Evolutionary conservation across 345 rosid species (phyloP).

Genomic region (Aegle marmelos): DNA sequence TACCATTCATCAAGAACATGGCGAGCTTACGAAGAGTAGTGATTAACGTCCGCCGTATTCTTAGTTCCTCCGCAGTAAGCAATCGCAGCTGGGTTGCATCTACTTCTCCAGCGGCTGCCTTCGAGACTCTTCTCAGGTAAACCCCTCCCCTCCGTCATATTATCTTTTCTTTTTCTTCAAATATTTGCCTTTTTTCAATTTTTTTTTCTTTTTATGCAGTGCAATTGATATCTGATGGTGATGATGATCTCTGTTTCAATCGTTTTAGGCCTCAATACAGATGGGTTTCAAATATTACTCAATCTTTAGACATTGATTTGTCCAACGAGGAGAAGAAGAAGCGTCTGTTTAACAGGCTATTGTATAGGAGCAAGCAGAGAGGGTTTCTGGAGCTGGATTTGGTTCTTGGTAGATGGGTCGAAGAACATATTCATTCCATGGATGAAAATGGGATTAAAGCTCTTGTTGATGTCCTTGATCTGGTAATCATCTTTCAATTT

Average conservation of each 20-base stretch:
- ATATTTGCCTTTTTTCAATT: background rate
- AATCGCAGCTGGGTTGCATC: slow-evolving; percentile 16
- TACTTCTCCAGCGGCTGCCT: slow-evolving; percentile 4
- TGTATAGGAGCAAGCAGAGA: slow-evolving; percentile 95
- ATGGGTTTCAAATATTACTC: slow-evolving; percentile 30
- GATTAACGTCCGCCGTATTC: slow-evolving; percentile 36
- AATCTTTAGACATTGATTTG: slow-evolving; percentile 49
- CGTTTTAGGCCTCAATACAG: slow-evolving; percentile 40
- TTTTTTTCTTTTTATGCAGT: background rate
- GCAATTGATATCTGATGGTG: no score
- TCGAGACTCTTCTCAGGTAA: slow-evolving; percentile 22
- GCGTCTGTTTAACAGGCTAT: slow-evolving; percentile 69
- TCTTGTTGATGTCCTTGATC: slow-evolving; percentile 74
- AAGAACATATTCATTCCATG: slow-evolving; percentile 69
- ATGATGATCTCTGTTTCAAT: background rate
- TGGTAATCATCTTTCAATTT: slow-evolving; percentile 39
- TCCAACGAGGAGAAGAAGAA: slow-evolving; percentile 73
- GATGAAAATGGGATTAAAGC: slow-evolving; percentile 66
- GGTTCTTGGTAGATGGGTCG: slow-evolving; percentile 93
- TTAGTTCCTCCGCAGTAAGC: slow-evolving; percentile 31
- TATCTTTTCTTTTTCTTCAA: background rate
- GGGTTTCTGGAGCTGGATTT: slow-evolving; percentile 92
- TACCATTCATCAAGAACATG: slow-evolving; percentile 19
- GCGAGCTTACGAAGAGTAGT: slow-evolving; percentile 46
- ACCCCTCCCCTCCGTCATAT: background rate